Conservation (phyloP, 345 rosid species). For the Eucalyptus polyanthemos region DNA sequence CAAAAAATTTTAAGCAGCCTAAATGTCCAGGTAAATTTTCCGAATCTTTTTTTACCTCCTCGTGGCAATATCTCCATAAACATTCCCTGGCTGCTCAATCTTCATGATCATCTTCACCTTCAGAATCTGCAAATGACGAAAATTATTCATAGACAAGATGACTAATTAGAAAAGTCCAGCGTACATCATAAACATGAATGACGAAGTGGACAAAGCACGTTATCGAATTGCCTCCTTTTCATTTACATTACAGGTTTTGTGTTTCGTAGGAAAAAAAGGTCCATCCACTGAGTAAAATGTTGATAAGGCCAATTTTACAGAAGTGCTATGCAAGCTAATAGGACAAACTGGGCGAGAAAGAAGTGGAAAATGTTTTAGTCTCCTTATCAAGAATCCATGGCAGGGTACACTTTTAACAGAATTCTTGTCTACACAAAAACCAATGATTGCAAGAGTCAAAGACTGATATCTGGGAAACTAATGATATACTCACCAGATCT, state of each 20-base stretch:
- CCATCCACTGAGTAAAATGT: background rate
- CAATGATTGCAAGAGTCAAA: background rate
- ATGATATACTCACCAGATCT: constrained; percentile 56
- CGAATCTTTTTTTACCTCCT: background rate
- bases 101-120: constrained; percentile 34
- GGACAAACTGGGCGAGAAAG: background rate
- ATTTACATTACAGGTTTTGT: background rate
- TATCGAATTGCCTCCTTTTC: background rate
- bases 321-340: background rate
- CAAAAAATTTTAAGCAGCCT: background rate
- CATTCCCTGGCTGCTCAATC: constrained; percentile 6
- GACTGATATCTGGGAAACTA: background rate
- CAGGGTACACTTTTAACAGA: background rate
- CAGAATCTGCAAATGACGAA: constrained; percentile 14
- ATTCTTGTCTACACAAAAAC: background rate
- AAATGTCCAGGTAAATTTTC: background rate
- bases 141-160: background rate
- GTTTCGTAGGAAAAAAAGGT: background rate
- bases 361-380: background rate
- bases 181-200: background rate
- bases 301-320: background rate
- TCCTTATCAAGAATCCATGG: background rate
- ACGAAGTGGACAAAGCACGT: background rate
- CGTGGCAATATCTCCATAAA: background rate
- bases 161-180: background rate